These are phyloP conservation scores for Quercus rubra DNA, from an alignment of 306 rosid species.

Conservation along the genomic window DNA sequence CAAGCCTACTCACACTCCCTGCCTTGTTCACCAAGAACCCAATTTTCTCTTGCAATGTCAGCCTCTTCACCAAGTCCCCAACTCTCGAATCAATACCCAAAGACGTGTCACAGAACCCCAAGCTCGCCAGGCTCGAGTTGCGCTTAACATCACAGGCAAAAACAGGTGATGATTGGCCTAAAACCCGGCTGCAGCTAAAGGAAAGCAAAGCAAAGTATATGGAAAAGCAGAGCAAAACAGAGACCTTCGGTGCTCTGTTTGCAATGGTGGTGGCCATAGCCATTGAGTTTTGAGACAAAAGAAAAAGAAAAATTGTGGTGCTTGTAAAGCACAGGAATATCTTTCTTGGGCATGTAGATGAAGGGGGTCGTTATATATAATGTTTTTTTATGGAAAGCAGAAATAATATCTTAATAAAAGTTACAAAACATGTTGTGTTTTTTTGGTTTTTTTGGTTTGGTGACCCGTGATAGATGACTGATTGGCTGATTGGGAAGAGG, in stretches of 20 bases:
- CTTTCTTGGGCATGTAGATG: neutral
- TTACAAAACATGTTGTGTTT: constrained; percentile 28
- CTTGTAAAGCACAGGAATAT: neutral
- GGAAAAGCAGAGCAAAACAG: constrained; percentile 50
- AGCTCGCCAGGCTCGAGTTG: constrained; percentile 34
- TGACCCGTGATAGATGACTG: constrained; percentile 52
- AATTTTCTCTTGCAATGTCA: constrained; percentile 78
- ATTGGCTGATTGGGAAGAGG: constrained; percentile 12
- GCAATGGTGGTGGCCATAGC: constrained; percentile 35
- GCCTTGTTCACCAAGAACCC: constrained; percentile 61
- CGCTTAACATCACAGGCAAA: constrained; percentile 60
- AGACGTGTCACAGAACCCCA: constrained; percentile 65
- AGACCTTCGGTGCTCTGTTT: constrained; percentile 55
- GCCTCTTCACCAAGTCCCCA: constrained; percentile 63
- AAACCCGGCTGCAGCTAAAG: constrained; percentile 19
- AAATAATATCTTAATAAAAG: neutral
- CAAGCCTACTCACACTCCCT: constrained; percentile 61
- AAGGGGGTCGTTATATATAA: neutral
- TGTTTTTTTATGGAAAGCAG: neutral
- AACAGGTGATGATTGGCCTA: constrained; percentile 47
- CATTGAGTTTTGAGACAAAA: neutral
- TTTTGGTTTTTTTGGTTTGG: constrained; percentile 32
- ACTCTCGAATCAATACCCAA: constrained; percentile 49
- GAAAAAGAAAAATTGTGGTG: neutral
- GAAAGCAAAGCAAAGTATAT: neutral